Evolutionary conservation across 306 rosid species (phyloP).

Genomic region (Lablab purpureus): DNA sequence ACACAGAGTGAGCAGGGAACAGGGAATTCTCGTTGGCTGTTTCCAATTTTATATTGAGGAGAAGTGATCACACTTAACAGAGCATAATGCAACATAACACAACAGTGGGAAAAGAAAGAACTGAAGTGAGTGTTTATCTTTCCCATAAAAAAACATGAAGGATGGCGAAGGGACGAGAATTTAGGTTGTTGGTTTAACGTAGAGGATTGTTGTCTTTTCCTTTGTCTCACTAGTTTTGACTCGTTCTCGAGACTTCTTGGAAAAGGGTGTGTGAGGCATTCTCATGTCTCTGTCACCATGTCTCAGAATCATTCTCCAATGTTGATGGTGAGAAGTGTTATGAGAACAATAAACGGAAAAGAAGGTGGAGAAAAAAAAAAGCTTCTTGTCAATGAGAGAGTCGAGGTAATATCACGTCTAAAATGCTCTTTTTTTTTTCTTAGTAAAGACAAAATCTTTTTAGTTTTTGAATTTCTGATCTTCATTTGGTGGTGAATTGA

Average conservation of each 20-base stretch:
- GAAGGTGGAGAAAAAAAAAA: constrained; percentile 26
- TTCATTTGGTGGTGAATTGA: background rate
- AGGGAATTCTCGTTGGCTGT: background rate
- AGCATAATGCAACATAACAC: background rate
- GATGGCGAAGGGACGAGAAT: background rate
- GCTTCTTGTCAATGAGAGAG: constrained; percentile 48
- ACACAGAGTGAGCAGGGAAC: background rate
- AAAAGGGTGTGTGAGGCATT: background rate
- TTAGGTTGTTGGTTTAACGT: constrained; percentile 28
- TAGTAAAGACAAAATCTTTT: background rate
- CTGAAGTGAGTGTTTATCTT: constrained; percentile 18
- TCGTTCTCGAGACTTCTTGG: background rate
- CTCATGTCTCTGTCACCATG: background rate
- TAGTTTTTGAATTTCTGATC: constrained; percentile 15
- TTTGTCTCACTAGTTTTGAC: background rate
- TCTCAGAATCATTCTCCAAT: constrained; percentile 23
- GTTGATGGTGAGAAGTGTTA: constrained; percentile 7
- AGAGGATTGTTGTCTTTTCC: background rate
- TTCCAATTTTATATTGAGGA: background rate
- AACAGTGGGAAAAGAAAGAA: background rate
- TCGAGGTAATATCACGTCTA: constrained; percentile 52
- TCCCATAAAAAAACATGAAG: background rate
- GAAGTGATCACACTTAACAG: background rate
- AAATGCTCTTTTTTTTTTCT: background rate
- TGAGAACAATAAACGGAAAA: constrained; percentile 26